Base-by-base conservation (phyloP, 2,329 filamentous ascomycete species). In the Karstenula rhodostoma region DNA sequence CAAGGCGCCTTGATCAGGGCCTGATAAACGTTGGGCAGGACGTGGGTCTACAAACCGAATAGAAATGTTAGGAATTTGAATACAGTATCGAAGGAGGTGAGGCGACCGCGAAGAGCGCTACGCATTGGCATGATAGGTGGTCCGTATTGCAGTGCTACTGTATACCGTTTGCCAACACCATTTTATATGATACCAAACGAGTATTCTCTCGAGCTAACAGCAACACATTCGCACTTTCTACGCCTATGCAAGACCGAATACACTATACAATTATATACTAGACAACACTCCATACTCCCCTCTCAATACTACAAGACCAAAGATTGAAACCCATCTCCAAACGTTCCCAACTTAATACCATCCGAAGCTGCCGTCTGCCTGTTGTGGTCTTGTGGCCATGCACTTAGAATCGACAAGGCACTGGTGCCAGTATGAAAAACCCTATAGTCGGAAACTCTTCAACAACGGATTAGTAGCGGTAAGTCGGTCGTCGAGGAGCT, bases 401-500 rank as follows among this genome's bases (percentile, higher is more conserved):
- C 25, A 17, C 3, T 22, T 37, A n/a, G 6, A 12, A 12, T 8
- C 12, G 17, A 13, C 32, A 12, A 46, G 10, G 9, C 12, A 13
- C 19, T 29, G n/a, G 3, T 27, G 44, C 44, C 8, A 19, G 22
- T 40, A 22, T 19, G 35, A 13, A 44, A n/a, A 37, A 32, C 37
- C 4, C 9, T 29, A 1, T 22, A 4, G 32, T 25, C 6, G n/a
- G n/a, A 22, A 15, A 17, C 37, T 44, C 13, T 8, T 27, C 27
- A 19, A 8, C 6, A 13, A 33, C 19, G 8, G 27, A 33, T 65
- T 60, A 78, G 55, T 78, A 79, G 37, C 77, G 73, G 46, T 76
- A 74, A 59, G 71, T 77, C 47, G 78, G 70, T 56, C 73, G 68
- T 58, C 75, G 73, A 54, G 52, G 52, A 6, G 72, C 61, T 48